Percentiles rank a stretch among this genome's conserved stretches.
Evolutionary conservation across 805 yeast species (phyloP).

Genomic region (Zygosaccharomyces bisporus): DNA sequence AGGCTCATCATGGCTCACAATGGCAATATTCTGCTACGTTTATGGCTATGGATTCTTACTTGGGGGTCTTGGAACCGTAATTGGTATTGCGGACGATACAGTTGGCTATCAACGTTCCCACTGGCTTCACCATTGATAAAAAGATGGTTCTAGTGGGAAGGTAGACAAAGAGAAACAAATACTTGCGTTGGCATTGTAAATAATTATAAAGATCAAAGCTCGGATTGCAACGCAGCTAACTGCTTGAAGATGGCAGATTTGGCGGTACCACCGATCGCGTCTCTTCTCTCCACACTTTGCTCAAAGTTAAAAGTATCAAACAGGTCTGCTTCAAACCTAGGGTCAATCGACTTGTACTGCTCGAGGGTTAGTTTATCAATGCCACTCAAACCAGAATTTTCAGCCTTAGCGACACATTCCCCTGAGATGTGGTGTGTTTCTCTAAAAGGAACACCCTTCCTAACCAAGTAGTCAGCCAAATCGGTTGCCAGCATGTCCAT

Average conservation of each 20-base stretch:
- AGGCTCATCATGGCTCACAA: constrained; percentile 24
- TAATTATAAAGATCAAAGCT: constrained; percentile 17
- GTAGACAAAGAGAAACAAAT: background rate
- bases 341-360: constrained; percentile 76
- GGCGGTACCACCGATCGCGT: constrained; percentile 97
- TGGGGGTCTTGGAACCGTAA: constrained; percentile 14
- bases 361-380: constrained; percentile 77
- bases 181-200: background rate
- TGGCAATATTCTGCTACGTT: constrained; percentile 21
- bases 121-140: constrained; percentile 3
- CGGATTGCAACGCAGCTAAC: constrained; percentile 39
- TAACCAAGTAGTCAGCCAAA: constrained; percentile 93
- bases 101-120: constrained; percentile 16
- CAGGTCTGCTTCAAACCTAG: constrained; percentile 78
- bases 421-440: constrained; percentile 99
- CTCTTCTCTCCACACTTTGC: constrained; percentile 91
- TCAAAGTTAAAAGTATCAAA: constrained; percentile 86
- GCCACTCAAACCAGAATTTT: constrained; percentile 69
- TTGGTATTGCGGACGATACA: constrained; percentile 25
- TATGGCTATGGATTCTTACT: constrained; percentile 15
- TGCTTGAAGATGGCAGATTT: constrained; percentile 83
- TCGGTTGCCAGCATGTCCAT: constrained; percentile 99
- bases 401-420: constrained; percentile 91
- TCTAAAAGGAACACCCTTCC: constrained; percentile 98
- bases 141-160: background rate